A percentile compares a stretch with the other conserved stretches of the same genome.
These are phyloP conservation scores for Magnolia sinica DNA, from an alignment of 164 flowering plant genomes.

Conservation along the genomic window DNA sequence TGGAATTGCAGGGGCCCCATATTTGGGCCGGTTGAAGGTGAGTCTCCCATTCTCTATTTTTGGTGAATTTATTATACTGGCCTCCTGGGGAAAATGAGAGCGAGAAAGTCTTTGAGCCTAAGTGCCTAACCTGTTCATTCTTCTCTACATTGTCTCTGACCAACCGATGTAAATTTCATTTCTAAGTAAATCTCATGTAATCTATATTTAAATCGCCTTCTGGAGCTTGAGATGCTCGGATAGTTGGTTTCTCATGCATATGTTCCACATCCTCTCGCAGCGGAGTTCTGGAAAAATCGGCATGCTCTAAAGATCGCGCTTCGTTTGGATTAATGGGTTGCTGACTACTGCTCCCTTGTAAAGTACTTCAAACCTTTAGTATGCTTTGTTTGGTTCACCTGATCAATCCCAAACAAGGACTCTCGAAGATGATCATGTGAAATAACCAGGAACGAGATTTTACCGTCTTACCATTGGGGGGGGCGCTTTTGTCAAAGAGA, in stretches of 20 bases:
- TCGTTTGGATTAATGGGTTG: not conserved
- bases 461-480: too few relatives aligned
- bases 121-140: not conserved
- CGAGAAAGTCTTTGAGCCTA: not conserved
- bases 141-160: constrained; percentile 6
- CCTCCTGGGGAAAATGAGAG: not conserved
- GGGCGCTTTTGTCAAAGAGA: too few relatives aligned
- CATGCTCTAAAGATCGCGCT: not conserved
- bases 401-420: not conserved
- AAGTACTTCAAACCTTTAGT: not conserved
- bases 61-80: not conserved
- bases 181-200: constrained; percentile 13
- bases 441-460: not conserved
- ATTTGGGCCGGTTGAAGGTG: constrained; percentile 5
- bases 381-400: not conserved
- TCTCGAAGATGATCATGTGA: not conserved
- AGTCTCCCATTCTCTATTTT: constrained; percentile 5
- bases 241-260: constrained; percentile 9
- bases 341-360: not conserved
- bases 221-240: constrained; percentile 10
- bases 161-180: constrained; percentile 14
- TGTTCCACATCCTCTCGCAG: constrained; percentile 6
- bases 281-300: not conserved
- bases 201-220: constrained; percentile 12
- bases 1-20: constrained; percentile 1